phyloP scores from a whole-genome alignment of 2,329 filamentous ascomycete genomes.

The Penicillium capsulatum region DNA sequence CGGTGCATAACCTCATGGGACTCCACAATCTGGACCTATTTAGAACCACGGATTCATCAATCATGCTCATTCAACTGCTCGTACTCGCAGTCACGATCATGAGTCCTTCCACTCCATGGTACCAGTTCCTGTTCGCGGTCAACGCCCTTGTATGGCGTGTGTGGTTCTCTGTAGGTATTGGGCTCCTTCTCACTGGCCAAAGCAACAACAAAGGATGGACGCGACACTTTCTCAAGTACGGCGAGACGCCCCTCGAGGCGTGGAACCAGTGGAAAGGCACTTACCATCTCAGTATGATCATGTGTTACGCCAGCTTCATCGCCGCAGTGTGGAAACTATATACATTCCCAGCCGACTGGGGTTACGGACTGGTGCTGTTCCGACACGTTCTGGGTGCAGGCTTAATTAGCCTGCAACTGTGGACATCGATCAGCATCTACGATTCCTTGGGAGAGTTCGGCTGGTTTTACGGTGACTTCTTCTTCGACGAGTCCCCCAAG shows the following conservation, averaged over 20 bases:
- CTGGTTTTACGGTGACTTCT: constrained; percentile 99
- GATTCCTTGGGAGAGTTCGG: constrained; percentile 95
- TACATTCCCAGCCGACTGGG: constrained; percentile 77
- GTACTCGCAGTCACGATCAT: constrained; percentile 67
- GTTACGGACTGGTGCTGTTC: constrained; percentile 75
- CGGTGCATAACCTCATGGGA: constrained; percentile 80
- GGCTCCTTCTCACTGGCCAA: constrained; percentile 77
- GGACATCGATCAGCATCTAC: constrained; percentile 90
- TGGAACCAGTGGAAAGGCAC: constrained; percentile 98
- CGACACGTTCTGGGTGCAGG: constrained; percentile 80
- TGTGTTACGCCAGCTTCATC: constrained; percentile 85
- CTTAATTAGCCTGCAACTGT: constrained; percentile 80
- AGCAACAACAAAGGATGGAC: constrained; percentile 93
- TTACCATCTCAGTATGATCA: constrained; percentile 85
- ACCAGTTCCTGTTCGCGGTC: constrained; percentile 72
- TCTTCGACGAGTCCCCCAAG: constrained; percentile 84
- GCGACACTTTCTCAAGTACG: constrained; percentile 94
- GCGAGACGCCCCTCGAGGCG: constrained; percentile 82
- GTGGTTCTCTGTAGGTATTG: constrained; percentile 88
- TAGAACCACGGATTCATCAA: constrained; percentile 77
- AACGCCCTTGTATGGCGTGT: constrained; percentile 80
- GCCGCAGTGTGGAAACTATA: constrained; percentile 98
- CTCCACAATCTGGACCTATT: constrained; percentile 81
- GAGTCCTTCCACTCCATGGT: constrained; percentile 71
- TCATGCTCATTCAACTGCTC: constrained; percentile 71